Evolutionary conservation across 176 grass and related monocot genomes (phyloP).

Genomic region (Eleusine coracana): DNA sequence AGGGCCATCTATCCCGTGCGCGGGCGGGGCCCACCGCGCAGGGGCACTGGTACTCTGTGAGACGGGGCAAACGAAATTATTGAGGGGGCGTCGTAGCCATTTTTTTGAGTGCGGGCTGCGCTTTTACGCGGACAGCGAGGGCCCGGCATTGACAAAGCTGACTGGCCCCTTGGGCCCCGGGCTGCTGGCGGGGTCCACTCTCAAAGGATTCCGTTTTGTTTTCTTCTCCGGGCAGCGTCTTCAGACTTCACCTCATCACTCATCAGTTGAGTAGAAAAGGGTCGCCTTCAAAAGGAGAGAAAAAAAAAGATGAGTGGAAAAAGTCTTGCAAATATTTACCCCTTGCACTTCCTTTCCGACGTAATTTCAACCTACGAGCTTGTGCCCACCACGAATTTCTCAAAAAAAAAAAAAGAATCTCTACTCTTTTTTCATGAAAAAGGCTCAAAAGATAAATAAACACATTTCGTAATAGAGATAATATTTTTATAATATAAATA

Average conservation of each 20-base stretch:
- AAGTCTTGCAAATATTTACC: not conserved
- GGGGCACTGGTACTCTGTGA: not conserved
- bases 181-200: not conserved
- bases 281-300: too few species aligned
- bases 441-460: too few species aligned
- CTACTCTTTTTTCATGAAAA: too few species aligned
- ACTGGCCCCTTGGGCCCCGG: not conserved
- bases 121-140: constrained; percentile 52
- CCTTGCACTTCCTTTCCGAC: not conserved
- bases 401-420: too few species aligned
- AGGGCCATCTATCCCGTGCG: constrained; percentile 4
- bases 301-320: not conserved
- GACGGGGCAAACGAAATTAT: not conserved
- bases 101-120: not conserved
- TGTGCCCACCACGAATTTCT: too few species aligned
- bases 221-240: not conserved
- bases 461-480: too few species aligned
- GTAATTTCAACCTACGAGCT: too few species aligned
- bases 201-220: not conserved
- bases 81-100: not conserved
- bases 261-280: too few species aligned
- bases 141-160: constrained; percentile 57
- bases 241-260: too few species aligned
- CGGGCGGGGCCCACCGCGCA: not conserved
- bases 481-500: too few species aligned